A percentile compares a stretch with the other conserved stretches of the same genome.
These are phyloP conservation scores for Spiromastix sp. DNA, from an alignment of 2,329 filamentous ascomycete species.

Conservation along the genomic window DNA sequence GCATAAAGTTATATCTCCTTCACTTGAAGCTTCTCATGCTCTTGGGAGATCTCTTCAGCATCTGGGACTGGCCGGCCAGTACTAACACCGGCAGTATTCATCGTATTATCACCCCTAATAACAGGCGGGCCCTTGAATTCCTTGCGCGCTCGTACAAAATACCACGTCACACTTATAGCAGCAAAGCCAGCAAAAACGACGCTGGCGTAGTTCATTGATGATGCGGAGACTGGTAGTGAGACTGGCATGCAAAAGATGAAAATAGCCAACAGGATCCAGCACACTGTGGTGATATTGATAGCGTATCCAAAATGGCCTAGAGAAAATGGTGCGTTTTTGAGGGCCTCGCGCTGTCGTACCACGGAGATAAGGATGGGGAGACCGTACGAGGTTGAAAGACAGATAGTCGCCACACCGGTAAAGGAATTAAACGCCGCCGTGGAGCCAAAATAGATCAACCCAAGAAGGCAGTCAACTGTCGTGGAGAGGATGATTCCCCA, in stretches of 20 bases:
- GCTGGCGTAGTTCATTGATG: constrained; percentile 56
- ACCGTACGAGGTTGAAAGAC: constrained; percentile 63
- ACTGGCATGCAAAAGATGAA: constrained; percentile 69
- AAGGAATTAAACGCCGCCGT: constrained; percentile 70
- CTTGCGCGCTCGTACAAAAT: constrained; percentile 52
- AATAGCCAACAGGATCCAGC: constrained; percentile 60
- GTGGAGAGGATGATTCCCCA: constrained; percentile 60
- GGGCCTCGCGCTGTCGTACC: constrained; percentile 53
- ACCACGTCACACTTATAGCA: constrained; percentile 51
- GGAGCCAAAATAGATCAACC: constrained; percentile 70
- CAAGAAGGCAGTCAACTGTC: constrained; percentile 57
- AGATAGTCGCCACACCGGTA: constrained; percentile 71
- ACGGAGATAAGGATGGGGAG: constrained; percentile 65
- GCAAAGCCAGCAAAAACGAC: constrained; percentile 57
- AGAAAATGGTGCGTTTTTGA: constrained; percentile 57
- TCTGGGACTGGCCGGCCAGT: constrained; percentile 22
- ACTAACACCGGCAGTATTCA: constrained; percentile 19
- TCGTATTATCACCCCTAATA: constrained; percentile 18
- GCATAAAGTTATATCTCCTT: too few species aligned
- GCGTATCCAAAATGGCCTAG: constrained; percentile 57
- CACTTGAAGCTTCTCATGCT: too few species aligned
- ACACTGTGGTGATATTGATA: constrained; percentile 58
- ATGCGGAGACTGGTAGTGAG: constrained; percentile 45
- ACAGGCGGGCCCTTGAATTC: constrained; percentile 51
- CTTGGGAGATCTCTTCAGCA: constrained; percentile 26